Evolutionary conservation across 179 eudicot genomes (phyloP), one percentile per base, ranked within the genome.

Genomic region (Beta lomatogona): DNA sequence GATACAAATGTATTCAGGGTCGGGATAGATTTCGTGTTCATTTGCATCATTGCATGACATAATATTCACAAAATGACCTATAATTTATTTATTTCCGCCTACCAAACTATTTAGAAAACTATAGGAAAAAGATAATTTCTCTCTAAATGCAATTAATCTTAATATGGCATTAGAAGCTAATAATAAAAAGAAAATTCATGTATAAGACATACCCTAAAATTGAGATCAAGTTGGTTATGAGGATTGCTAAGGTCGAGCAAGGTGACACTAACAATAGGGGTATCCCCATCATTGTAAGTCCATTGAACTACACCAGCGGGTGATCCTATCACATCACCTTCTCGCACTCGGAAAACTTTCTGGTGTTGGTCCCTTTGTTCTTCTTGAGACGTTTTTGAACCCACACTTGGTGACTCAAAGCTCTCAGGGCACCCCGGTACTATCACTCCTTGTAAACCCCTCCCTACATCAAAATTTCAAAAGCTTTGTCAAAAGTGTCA

Each of bases 351-450:
- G n/a, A 86, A 78, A 11, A 92, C 66, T 66, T 82, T 82, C 75
- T 92, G 93, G 86, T 91, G 90, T 45, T 82, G 88, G 72, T 91
- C 92, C 1, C 59, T 71, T 64, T 83, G 83, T 65, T 4, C 45
- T 66, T 82, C 88, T 9, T 65, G 64, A 6, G 66, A 22, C 36
- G 73, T 75, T 45, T 84, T 80, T 9, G 69, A 58, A 52, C 80
- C 73, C 22, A 76, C 59, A 22, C 36, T 25, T 8, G 52, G 77
- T 11, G 89, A 84, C 77, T 92, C 87, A 64, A 79, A 92, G 3
- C 90, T 88, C 76, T 91, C 90, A 2, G 92, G 88, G 81, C 97
- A 91, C 0, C 93, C 97, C 0, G 97, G 89, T 9, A 88, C n/a
- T 65, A 86, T 80, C 10, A 87, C 85, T 60, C 93, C 92, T 15